Evolutionary conservation across 2,329 filamentous ascomycete genomes (phyloP), one percentile per base, ranked within the genome.

Genomic region (Fusarium succisae): DNA sequence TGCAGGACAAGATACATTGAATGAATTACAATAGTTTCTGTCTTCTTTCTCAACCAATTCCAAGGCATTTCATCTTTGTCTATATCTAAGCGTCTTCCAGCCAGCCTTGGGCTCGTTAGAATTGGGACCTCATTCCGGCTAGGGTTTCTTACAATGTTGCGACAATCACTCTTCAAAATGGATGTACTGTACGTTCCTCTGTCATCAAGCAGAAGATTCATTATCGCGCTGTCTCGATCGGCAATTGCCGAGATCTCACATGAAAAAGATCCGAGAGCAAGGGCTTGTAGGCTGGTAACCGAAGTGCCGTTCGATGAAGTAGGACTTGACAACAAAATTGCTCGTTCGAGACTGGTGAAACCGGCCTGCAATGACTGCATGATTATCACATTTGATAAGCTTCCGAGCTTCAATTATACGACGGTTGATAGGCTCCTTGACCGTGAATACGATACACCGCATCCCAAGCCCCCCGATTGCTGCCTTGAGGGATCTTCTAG

Each of bases 401-500:
- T 1, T 8, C n/a, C 1, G 15, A 14, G 14, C 12, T 30, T 22
- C 14, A 55, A 24, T 12, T 10, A 32, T 26, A 26, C 5, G 26
- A 26, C 26, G 26, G 5, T 26, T 26, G 26, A 26, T 26, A 26
- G 26, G 26, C 24, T 26, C 24, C 24, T 26, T 26, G 24, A 26
- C 24, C 24, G 24, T 26, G 24, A 26, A 26, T 26, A 26, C 24
- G 24, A 38, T 18, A 37, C 48, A 28, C 32, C 26, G 45, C 2
- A 28, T n/a, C 13, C 26, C 35, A 38, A 62, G 63, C 47, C 54
- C 30, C 47, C 17, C 9, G 43, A 17, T 12, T 70, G 65, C 39
- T 69, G 66, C 66, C 66, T 69, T 69, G 50, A 24, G 38, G 26
- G 26, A 56, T 55, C 20, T 22, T 5, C 35, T 26, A 59, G 38